These are phyloP conservation scores for Tripidium arundinaceum DNA, from an alignment of 202 grass and related monocot species.

Conservation along the genomic window DNA sequence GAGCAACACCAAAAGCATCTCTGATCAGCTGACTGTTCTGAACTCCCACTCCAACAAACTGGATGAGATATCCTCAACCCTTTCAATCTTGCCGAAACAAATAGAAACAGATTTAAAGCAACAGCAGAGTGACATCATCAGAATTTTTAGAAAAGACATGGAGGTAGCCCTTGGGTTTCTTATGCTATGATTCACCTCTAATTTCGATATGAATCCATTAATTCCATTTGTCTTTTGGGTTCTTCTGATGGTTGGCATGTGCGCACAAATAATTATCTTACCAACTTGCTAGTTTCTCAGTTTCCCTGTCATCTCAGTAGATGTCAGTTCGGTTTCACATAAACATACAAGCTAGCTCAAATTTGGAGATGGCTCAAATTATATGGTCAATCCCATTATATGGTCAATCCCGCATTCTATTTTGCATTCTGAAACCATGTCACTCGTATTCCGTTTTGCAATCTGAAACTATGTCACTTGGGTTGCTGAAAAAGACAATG, in stretches of 20 bases:
- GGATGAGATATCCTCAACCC: constrained; percentile 53
- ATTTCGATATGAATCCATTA: constrained; percentile 15
- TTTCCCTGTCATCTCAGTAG: not conserved
- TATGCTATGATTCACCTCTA: constrained; percentile 5
- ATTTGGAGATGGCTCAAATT: not conserved
- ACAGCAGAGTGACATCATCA: constrained; percentile 55
- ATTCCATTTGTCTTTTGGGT: constrained; percentile 6
- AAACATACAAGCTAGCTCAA: not conserved
- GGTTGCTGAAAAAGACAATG: not conserved
- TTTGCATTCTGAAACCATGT: constrained; percentile 16
- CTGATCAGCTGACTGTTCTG: constrained; percentile 49
- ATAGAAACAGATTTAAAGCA: constrained; percentile 51
- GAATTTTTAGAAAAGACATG: constrained; percentile 59
- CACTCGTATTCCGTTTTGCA: not conserved
- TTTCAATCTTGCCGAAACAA: constrained; percentile 55
- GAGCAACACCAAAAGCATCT: constrained; percentile 37
- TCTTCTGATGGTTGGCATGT: constrained; percentile 6
- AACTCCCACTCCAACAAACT: constrained; percentile 55
- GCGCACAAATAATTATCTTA: not conserved
- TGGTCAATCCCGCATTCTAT: too few relatives aligned
- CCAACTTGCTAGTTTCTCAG: constrained; percentile 1
- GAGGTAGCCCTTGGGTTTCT: constrained; percentile 45
- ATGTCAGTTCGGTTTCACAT: not conserved
- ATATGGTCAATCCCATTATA: not conserved
- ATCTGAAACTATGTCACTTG: constrained; percentile 13